A percentile compares a stretch with the other conserved stretches of the same genome.
These are phyloP conservation scores for Calonectria henricotiae DNA, from an alignment of 2,329 filamentous ascomycete genomes.

Conservation along the genomic window DNA sequence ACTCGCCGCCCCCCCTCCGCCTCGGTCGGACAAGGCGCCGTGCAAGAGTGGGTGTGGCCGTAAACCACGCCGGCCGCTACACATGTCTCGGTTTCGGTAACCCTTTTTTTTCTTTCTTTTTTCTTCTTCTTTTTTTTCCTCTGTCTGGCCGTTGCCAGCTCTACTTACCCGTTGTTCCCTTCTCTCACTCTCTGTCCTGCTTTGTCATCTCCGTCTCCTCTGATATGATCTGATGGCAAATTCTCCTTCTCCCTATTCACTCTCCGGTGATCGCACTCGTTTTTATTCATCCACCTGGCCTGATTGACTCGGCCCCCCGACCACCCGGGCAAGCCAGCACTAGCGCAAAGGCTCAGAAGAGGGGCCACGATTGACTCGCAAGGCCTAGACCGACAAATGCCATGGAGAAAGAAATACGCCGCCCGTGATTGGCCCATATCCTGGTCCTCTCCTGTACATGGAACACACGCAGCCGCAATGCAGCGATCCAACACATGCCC, in stretches of 20 bases:
- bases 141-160: not conserved
- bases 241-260: not conserved
- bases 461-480: slow-evolving; percentile 7
- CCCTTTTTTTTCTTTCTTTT: not conserved
- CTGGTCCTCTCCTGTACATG: slow-evolving; percentile 11
- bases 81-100: slow-evolving; percentile 6
- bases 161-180: not conserved
- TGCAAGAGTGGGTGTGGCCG: slow-evolving; percentile 30
- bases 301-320: slow-evolving; percentile 27
- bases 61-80: slow-evolving; percentile 12
- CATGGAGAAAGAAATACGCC: slow-evolving; percentile 46
- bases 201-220: not conserved
- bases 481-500: slow-evolving; percentile 24
- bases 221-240: not conserved
- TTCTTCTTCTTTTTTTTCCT: too few species aligned
- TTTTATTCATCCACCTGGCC: slow-evolving; percentile 3
- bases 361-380: slow-evolving; percentile 30
- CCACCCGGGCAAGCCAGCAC: slow-evolving; percentile 22
- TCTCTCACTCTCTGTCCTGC: not conserved
- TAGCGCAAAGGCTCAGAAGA: slow-evolving; percentile 29
- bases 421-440: slow-evolving; percentile 41
- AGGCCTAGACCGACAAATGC: slow-evolving; percentile 31
- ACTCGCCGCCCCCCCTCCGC: slow-evolving; percentile 34
- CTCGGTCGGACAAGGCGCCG: slow-evolving; percentile 27
- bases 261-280: not conserved